Evolutionary conservation across 768 basidiomycete species (phyloP).

Genomic region (Russula virescens): DNA sequence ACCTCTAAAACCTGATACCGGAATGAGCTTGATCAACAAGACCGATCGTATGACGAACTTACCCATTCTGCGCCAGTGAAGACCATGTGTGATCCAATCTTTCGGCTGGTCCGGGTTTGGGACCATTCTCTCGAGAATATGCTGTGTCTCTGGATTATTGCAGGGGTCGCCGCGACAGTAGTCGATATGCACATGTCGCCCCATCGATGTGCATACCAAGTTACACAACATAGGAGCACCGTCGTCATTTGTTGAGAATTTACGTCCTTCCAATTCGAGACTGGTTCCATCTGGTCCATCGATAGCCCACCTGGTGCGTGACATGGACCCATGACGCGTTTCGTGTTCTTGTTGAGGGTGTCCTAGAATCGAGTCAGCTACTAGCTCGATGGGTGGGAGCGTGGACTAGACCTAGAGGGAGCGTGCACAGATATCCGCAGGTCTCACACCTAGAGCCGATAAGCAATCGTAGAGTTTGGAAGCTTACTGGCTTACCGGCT

Average conservation of each 20-base stretch:
- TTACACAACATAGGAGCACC: slow-evolving; percentile 63
- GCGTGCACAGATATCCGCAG: slow-evolving; percentile 55
- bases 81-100: slow-evolving; percentile 48
- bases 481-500: slow-evolving; percentile 31
- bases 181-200: slow-evolving; percentile 54
- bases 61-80: slow-evolving; percentile 59
- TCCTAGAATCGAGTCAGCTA: slow-evolving; percentile 32
- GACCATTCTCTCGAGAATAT: slow-evolving; percentile 38
- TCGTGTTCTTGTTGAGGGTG: slow-evolving; percentile 59
- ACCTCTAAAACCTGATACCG: slow-evolving; percentile 49
- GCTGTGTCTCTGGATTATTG: slow-evolving; percentile 41
- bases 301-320: slow-evolving; percentile 49
- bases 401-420: slow-evolving; percentile 42
- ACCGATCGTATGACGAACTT: slow-evolving; percentile 22
- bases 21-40: not conserved
- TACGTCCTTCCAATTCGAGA: slow-evolving; percentile 50
- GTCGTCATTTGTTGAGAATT: slow-evolving; percentile 48
- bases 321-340: slow-evolving; percentile 60
- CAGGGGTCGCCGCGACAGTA: slow-evolving; percentile 47
- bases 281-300: slow-evolving; percentile 47
- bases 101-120: slow-evolving; percentile 46
- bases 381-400: not conserved
- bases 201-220: slow-evolving; percentile 51
- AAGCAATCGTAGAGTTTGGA: not conserved
- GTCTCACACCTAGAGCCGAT: slow-evolving; percentile 40